These are phyloP conservation scores for Juglanconis sp. DNA, from an alignment of 2,329 filamentous ascomycete species.

Conservation along the genomic window DNA sequence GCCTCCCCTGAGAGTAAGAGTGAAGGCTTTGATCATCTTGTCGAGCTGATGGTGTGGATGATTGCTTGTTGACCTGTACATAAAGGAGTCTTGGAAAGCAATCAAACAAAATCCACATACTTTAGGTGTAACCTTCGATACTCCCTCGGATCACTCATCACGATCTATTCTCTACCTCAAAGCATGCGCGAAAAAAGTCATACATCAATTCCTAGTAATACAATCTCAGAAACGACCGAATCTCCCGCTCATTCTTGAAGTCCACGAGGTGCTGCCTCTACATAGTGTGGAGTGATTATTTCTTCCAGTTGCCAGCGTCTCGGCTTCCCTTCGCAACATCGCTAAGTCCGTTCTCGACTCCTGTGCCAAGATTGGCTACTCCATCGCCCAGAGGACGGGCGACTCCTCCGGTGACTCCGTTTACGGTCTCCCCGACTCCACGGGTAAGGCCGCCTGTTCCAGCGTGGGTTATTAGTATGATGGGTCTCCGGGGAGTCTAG, in stretches of 20 bases:
- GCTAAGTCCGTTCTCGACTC: constrained; percentile 48
- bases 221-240: background rate
- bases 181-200: background rate
- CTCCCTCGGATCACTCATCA: too few species aligned
- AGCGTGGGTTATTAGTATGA: too few species aligned
- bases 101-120: too few species aligned
- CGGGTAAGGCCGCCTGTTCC: constrained; percentile 49
- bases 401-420: constrained; percentile 48
- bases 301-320: constrained; percentile 57
- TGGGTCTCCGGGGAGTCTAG: too few species aligned
- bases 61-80: too few species aligned
- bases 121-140: background rate
- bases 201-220: background rate
- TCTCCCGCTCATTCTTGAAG: too few species aligned
- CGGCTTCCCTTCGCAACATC: constrained; percentile 52
- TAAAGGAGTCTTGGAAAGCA: too few species aligned
- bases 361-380: constrained; percentile 49
- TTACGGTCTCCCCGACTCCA: constrained; percentile 55
- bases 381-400: constrained; percentile 55
- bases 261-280: too few species aligned
- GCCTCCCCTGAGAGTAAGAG: too few species aligned
- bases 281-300: background rate
- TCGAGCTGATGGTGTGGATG: too few species aligned
- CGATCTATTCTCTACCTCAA: too few species aligned
- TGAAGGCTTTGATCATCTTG: too few species aligned